Base-by-base conservation (phyloP, 768 basidiomycete genomes). In the Kwoniella sp. region DNA sequence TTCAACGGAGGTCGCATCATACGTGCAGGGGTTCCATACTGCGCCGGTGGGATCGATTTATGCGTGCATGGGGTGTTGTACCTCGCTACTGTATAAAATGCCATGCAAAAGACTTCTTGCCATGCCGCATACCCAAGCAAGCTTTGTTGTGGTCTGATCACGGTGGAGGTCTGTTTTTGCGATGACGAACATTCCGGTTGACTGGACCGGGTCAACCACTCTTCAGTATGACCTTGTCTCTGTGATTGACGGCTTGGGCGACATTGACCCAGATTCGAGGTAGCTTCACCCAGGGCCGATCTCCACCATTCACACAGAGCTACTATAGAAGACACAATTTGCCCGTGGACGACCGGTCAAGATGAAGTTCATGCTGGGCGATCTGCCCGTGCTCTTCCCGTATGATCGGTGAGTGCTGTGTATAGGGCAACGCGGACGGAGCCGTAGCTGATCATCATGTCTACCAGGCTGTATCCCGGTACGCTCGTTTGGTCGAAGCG, bases 391-490 rank as follows among this genome's bases (percentile, higher is more conserved):
- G 10, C 43, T 69, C 44, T 75, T 75, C 56, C 73, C 74, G 0
- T 75, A 75, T 53, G 74, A 74, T 54, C 61, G 67, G 62, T 70
- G 34, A 58, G 63, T 51, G 12, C 29, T 12, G 10, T 27, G 12
- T 38, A 14, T 22, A 19, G 37, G 12, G 5, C 17, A 17, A 36
- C 17, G 22, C 25, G 27, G 9, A 20, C 9, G 29, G 38, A 8
- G 19, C 29, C 63, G 80, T 90, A 28, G 34, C 47, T 57, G 53
- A 46, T 69, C n/a, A 90, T 92, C 73, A 89, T 88, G 75, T 90
- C 90, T 71, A 88, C 90, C 79, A 83, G 88, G 70, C 89, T 98
- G 68, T 98, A 95, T 75, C 91, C 91, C 71, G 91, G 91, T 88
- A 59, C 56, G 80, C 19, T 28, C 14, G 10, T 31, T 11, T 27